Base-by-base conservation (phyloP, 2,329 filamentous ascomycete genomes). In the Arthrocladium fulminans region DNA sequence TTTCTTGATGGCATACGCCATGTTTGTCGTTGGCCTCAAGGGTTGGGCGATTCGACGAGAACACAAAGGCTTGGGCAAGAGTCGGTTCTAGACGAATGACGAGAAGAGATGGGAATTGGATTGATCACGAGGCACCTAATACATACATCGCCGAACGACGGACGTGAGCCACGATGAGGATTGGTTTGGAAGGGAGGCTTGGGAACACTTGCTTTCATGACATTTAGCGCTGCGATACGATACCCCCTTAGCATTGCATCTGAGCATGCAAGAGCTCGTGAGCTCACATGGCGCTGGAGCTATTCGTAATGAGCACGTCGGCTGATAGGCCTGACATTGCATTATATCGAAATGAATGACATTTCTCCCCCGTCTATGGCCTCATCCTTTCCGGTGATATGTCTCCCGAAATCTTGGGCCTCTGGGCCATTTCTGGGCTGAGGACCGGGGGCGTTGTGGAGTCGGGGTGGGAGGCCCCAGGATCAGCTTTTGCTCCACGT, bases 1-100 rank as follows among this genome's bases (percentile, higher is more conserved):
- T 1, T 73, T 95, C 44, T 66, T 94, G 45, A 90, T 96, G 85
- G 82, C 88, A 0, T 95, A 86, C 81, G 77, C 84, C 47, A 76
- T 94, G 17, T 61, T 88, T 23, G 71, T 85, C 9, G 78, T 96
- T 51, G 84, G 88, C 22, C 68, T 95, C 62, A 96, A 95, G 67
- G 89, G 88, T 22, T 94, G 88, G 88, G 88, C 87, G 3, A 67
- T 79, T 13, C 70, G 68, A 59, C 70, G 64, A 50, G 66, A 73
- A 49, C 35, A 48, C 20, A 54, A 49, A 29, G 30, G 4, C 34
- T 13, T 40, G 3, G 13, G 3, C 23, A 25, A 47, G 13, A 39
- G 34, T 9, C 44, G 17, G 8, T 46, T 24, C 30, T 46, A 39
- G n/a, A 23, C 19, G 15, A 19, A n/a, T 35, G 7, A 40, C 37